Evolutionary conservation across 441 rosid species (phyloP), one percentile per base, ranked within the genome.

Genomic region (Jatropha podagrica): DNA sequence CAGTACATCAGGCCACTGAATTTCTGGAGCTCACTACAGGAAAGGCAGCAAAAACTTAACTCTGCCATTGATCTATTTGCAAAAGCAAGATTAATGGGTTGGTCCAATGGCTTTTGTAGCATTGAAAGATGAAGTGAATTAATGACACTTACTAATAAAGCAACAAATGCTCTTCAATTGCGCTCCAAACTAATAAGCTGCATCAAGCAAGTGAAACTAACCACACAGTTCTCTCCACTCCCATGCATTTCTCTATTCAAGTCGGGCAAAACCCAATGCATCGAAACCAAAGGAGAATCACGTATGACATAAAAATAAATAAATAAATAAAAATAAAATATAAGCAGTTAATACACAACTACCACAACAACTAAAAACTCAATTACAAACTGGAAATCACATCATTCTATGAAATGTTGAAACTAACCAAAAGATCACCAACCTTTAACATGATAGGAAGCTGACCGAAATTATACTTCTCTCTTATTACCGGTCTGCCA

Each of bases 401-500:
- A 68, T 5, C 56, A 11, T 27, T 17, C 14, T 0, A 9, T 4
- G 38, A 18, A 55, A 72, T 17, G 18, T 32, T 32, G 11, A 58
- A 72, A 12, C 52, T 23, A 69, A 85, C 17, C 73, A 71, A 65
- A 11, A 68, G 56, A 83, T 41, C 17, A 81, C 86, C 17, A 17
- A 92, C 99, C 98, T 85, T 94, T 64, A 96, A 76, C 99, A 96
- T 96, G 76, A 96, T 83, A 17, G 99, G 98, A 44, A 93, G 78
- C 73, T 91, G 88, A 41, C 99, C 99, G 71, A 96, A 90, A 76
- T 83, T 86, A 74, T 80, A 67, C 63, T 77, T 88, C n/a, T 93
- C 95, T 80, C 92, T 88, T 7, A 94, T 80, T 27, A 55, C 71
- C 4, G 61, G 79, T 58, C 78, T 84, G 60, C 81, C 85, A 60